These are phyloP conservation scores for Mollisia scopiformis DNA, from an alignment of 2,329 filamentous ascomycete genomes.

Conservation along the genomic window DNA sequence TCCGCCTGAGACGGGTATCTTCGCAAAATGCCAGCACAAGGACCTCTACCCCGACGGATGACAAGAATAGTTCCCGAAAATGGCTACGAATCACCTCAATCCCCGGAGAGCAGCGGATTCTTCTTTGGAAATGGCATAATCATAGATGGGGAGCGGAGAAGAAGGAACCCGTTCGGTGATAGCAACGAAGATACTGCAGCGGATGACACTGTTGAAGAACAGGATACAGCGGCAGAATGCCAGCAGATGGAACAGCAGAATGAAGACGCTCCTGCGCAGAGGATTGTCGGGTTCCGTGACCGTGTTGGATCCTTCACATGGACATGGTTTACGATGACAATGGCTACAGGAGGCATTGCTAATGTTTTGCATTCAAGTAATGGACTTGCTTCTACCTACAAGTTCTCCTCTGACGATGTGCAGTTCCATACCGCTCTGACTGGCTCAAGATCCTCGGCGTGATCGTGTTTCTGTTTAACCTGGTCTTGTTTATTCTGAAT, in stretches of 20 bases:
- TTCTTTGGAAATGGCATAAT: conserved; percentile 12
- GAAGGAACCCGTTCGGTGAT: conserved; percentile 3
- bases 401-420: conserved; percentile 19
- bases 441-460: conserved; percentile 63
- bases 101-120: conserved; percentile 9
- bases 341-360: conserved; percentile 60
- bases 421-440: conserved; percentile 54
- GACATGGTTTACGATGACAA: conserved; percentile 71
- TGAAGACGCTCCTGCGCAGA: background rate
- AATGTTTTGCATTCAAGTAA: conserved; percentile 58
- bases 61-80: conserved; percentile 22
- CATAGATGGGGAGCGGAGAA: conserved; percentile 12
- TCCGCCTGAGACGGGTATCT: conserved; percentile 48
- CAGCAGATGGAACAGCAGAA: background rate
- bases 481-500: conserved; percentile 65
- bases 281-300: conserved; percentile 47
- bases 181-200: background rate
- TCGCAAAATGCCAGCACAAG: conserved; percentile 39
- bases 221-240: background rate
- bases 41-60: conserved; percentile 35
- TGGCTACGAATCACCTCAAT: conserved; percentile 43
- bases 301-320: conserved; percentile 60
- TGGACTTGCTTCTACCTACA: conserved; percentile 22
- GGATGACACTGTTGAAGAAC: background rate
- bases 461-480: conserved; percentile 65